A percentile compares a stretch with the other conserved stretches of the same genome.
Conservation (phyloP, 2,329 filamentous ascomycete species). For the Fusarium nygamai region DNA sequence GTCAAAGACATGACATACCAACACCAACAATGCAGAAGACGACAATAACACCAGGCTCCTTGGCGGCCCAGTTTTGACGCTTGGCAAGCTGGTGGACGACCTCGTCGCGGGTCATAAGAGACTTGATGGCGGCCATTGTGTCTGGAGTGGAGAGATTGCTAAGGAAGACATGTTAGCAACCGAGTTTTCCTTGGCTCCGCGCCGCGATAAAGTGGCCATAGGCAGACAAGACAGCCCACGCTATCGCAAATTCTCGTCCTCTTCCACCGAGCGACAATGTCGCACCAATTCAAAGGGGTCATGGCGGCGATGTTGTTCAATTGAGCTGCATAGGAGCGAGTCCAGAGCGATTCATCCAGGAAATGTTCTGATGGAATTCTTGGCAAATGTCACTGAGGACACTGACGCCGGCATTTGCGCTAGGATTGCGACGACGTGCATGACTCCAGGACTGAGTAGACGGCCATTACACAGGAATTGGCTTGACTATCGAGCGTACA, state of each 20-base stretch:
- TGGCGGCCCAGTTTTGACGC: conserved; percentile 54
- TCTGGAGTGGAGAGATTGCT: conserved; percentile 44
- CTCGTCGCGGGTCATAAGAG: conserved; percentile 51
- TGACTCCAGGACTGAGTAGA: conserved; percentile 16
- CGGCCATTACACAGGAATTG: conserved; percentile 20
- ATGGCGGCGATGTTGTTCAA: conserved; percentile 11
- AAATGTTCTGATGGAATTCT: conserved; percentile 9
- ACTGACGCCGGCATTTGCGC: conserved; percentile 10
- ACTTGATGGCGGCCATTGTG: conserved; percentile 56
- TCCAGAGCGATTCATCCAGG: background rate
- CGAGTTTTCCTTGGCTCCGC: background rate
- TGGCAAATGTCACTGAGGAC: conserved; percentile 23
- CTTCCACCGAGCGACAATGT: conserved; percentile 16
- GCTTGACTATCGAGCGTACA: conserved; percentile 7
- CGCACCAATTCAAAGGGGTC: conserved; percentile 9
- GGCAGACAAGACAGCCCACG: background rate
- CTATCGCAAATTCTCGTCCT: background rate
- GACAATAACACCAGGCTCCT: conserved; percentile 53
- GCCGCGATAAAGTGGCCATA: background rate
- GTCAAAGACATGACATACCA: conserved; percentile 45
- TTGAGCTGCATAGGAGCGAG: conserved; percentile 12
- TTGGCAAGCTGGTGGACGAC: conserved; percentile 52
- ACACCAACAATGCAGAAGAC: conserved; percentile 57
- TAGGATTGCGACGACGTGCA: conserved; percentile 20
- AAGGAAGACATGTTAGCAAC: conserved; percentile 12